Base-by-base conservation (phyloP, 2,329 filamentous ascomycete genomes). In the Ceratocystis papillata region DNA sequence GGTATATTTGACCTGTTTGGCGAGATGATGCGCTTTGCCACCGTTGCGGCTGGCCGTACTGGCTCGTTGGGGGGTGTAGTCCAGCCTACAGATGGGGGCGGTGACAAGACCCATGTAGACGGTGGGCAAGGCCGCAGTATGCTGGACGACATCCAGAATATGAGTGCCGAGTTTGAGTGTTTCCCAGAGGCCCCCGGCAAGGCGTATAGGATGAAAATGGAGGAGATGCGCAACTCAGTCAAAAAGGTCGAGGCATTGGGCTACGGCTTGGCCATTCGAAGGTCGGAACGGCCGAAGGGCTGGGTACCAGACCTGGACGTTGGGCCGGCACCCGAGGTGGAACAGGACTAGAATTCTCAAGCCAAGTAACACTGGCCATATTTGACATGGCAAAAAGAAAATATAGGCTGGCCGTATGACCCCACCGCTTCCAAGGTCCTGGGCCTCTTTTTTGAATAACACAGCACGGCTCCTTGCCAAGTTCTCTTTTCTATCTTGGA, bases 21-120 rank as follows among this genome's bases (percentile, higher is more conserved):
- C 48, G 94, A 99, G 78, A 81, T 97, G 79, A 99, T 99, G 94
- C 84, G 92, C 37, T 97, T 96, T 76, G 91, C 90, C 0, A 94
- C 96, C 63, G 92, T 92, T 5, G 85, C 86, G 30, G 88, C 96
- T 74, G 91, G 91, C 0, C 88, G 91, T 4, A 86, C 79, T 6
- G 88, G 87, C 15, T 77, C 75, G 70, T 74, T 80, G 69, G 79
- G 78, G 3, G 77, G 77, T 55, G 22, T 63, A 69, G 22, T 12
- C 22, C 68, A 67, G 69, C 33, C 63, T 66, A 68, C 65, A 63
- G 70, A 68, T 20, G 25, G 12, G 2, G 7, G 22, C 37, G 20
- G 6, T 28, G n/a, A 55, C 28, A n/a, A 17, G 30, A 46, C 7
- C n/a, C 12, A 63, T 33, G 59, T 20, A 28, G 60, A 62, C 17